Conservation (phyloP, 2,329 filamentous ascomycete genomes). For the Hyphodiscus sp. region DNA sequence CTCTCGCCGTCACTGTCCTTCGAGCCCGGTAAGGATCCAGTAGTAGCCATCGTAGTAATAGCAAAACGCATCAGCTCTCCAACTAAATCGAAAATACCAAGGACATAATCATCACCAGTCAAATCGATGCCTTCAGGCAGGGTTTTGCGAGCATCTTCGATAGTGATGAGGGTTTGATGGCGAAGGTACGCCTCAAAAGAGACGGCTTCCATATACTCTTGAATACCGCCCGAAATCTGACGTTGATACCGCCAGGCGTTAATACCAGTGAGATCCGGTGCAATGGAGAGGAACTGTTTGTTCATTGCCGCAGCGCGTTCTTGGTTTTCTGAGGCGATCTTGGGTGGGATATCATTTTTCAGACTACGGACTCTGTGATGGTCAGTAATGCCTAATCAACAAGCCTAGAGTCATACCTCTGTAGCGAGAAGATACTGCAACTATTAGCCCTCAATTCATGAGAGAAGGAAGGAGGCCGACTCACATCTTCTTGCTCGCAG, state of each 20-base stretch:
- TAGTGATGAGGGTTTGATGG: conserved; percentile 66
- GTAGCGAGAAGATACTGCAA: conserved; percentile 72
- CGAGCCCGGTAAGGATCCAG: conserved; percentile 35
- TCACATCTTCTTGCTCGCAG: conserved; percentile 94
- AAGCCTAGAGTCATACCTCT: conserved; percentile 48
- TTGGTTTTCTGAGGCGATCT: conserved; percentile 64
- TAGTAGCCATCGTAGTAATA: conserved; percentile 78
- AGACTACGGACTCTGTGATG: conserved; percentile 54
- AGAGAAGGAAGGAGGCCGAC: conserved; percentile 17
- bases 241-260: conserved; percentile 78
- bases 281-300: conserved; percentile 59
- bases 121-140: conserved; percentile 52
- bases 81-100: conserved; percentile 87
- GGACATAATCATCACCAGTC: conserved; percentile 77
- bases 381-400: conserved; percentile 5
- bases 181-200: conserved; percentile 84
- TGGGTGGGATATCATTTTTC: conserved; percentile 55
- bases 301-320: conserved; percentile 65
- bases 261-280: conserved; percentile 67
- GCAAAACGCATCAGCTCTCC: conserved; percentile 97
- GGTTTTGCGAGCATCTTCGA: conserved; percentile 48
- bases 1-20: conserved; percentile 33
- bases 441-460: conserved; percentile 17
- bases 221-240: conserved; percentile 72
- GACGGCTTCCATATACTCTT: conserved; percentile 90